Evolutionary conservation across 345 rosid species (phyloP), one percentile per base, ranked within the genome.

Genomic region (Boechera retrofracta): DNA sequence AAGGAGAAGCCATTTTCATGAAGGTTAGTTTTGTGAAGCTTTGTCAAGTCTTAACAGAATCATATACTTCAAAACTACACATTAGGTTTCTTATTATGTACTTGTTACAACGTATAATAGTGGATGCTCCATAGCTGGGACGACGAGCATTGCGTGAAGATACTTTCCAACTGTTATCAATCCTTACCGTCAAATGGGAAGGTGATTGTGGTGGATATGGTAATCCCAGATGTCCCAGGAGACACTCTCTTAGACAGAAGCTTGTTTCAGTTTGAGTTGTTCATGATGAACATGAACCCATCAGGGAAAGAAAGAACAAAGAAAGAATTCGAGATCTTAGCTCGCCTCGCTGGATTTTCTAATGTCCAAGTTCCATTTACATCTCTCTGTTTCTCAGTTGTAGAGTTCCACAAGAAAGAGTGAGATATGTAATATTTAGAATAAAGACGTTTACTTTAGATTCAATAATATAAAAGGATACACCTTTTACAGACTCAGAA

Each of bases 1-100:
- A 86, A 65, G 92, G 88, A 72, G 88, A 91, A 51, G 86, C 85
- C 64, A 86, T 89, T 75, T 87, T 87, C 89, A 87, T 88, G 87
- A 86, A 88, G 89, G 92, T 89, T 10, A 35, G 28, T 28, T 11
- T 42, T 55, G 13, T n/a, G 3, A 33, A 12, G 7, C 44, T 55
- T 9, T 44, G 2, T 13, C 15, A 63, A 41, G 33, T 45, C 2
- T 31, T 54, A 45, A 33, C 52, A 70, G 7, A 64, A 16, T 28
- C 39, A n/a, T 31, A 29, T 41, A 13, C 16, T 11, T 67, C 0
- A 29, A 48, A 44, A 15, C 2, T 7, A 10, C 3, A 41, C 3
- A 41, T 38, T 5, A 33, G 21, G 1, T 62, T 51, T 63, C 64
- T 2, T 28, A 2, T 56, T 64, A 13, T 71, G 66, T 44, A 57